Evolutionary conservation across 805 yeast genomes (phyloP).

Genomic region (Debaryomyces prosopidis): DNA sequence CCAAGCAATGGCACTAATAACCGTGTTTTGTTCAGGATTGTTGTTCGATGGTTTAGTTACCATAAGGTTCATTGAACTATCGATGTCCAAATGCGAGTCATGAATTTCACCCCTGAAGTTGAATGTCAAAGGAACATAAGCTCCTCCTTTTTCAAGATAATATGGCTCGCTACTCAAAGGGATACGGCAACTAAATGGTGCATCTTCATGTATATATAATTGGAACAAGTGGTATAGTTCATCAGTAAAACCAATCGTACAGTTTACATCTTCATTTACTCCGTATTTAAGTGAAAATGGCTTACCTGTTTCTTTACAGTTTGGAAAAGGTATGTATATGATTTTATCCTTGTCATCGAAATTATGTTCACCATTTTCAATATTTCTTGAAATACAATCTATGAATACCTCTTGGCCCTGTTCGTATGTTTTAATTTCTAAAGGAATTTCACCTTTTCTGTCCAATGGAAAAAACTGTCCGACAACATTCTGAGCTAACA

Average conservation of each 20-base stretch:
- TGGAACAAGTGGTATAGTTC: conserved; percentile 72
- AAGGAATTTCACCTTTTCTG: conserved; percentile 38
- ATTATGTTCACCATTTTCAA: conserved; percentile 75
- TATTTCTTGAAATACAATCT: conserved; percentile 66
- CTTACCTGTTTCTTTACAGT: conserved; percentile 62
- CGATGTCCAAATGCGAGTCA: conserved; percentile 69
- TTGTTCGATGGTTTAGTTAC: conserved; percentile 37
- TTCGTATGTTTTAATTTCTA: conserved; percentile 34
- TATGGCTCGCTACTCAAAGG: conserved; percentile 49
- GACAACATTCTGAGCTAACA: conserved; percentile 1
- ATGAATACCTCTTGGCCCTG: conserved; percentile 46
- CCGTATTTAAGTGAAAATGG: conserved; percentile 60
- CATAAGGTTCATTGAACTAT: conserved; percentile 54
- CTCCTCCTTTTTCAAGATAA: conserved; percentile 44
- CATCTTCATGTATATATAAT: conserved; percentile 74
- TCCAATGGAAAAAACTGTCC: conserved; percentile 29
- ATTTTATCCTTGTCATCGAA: conserved; percentile 63
- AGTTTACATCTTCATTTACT: conserved; percentile 50
- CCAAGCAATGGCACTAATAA: conserved; percentile 59
- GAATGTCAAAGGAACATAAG: conserved; percentile 59
- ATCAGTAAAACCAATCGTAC: conserved; percentile 64
- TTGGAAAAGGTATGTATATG: conserved; percentile 58
- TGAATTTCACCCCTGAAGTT: conserved; percentile 67
- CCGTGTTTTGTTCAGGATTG: conserved; percentile 33
- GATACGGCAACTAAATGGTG: conserved; percentile 68